Evolutionary conservation across 75 land plant species (phyloP).

Genomic region (Gnetum montanum): DNA sequence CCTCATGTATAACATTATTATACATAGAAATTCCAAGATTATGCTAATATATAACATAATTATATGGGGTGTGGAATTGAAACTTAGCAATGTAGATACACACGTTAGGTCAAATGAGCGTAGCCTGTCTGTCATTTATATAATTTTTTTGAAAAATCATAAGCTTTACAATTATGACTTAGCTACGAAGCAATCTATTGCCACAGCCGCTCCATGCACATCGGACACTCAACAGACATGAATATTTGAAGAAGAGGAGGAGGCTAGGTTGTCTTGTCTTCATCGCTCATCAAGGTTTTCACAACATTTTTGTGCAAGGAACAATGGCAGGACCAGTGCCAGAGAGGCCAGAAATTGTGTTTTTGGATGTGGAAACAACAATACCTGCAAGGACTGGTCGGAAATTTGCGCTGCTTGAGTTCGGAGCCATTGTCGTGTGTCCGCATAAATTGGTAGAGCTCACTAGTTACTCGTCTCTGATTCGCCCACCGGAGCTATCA

Average conservation of each 20-base stretch:
- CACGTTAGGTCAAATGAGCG: too few species aligned
- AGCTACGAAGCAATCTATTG: too few species aligned
- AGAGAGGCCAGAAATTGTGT: constrained; percentile 35
- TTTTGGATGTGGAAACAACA: constrained; percentile 66
- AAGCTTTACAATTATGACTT: too few species aligned
- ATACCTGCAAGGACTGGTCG: constrained; percentile 24
- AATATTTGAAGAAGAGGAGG: neutral
- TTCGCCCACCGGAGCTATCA: constrained; percentile 52
- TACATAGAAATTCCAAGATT: too few species aligned
- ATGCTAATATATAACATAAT: too few species aligned
- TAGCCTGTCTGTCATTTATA: too few species aligned
- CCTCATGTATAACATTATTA: too few species aligned
- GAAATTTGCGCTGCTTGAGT: constrained; percentile 52
- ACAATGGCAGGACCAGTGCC: too few species aligned
- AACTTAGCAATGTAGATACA: too few species aligned
- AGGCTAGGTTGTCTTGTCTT: neutral
- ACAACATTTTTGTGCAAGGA: neutral
- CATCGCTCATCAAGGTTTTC: neutral
- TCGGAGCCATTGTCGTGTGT: constrained; percentile 64
- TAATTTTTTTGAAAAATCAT: too few species aligned
- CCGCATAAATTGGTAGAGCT: constrained; percentile 48
- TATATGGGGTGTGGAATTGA: too few species aligned
- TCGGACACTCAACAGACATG: neutral
- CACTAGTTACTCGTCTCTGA: constrained; percentile 50
- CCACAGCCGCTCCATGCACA: neutral